Evolutionary conservation across 1,284 basidiomycete species (phyloP).

Genomic region (Sparassis latifolia): DNA sequence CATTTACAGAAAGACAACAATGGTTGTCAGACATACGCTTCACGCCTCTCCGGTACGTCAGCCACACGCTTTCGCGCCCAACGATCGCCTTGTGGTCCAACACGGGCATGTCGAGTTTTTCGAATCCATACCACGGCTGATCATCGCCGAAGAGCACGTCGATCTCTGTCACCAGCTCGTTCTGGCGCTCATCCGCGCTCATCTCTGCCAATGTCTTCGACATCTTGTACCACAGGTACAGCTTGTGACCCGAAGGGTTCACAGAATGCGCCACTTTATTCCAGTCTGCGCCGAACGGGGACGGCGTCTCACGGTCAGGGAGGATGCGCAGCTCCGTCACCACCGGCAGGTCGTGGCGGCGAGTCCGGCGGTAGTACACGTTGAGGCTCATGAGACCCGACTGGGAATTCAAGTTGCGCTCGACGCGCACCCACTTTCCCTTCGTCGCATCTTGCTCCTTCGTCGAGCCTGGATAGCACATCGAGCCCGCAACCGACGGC

Average conservation of each 20-base stretch:
- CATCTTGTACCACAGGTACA: slow-evolving; percentile 72
- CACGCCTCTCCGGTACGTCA: slow-evolving; percentile 59
- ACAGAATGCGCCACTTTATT: slow-evolving; percentile 35
- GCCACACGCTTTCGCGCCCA: slow-evolving; percentile 41
- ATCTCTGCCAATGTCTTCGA: slow-evolving; percentile 57
- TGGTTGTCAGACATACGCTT: slow-evolving; percentile 40
- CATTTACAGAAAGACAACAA: not conserved
- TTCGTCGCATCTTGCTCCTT: slow-evolving; percentile 70
- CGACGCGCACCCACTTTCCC: slow-evolving; percentile 86
- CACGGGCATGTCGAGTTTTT: slow-evolving; percentile 48
- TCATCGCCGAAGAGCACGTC: slow-evolving; percentile 81
- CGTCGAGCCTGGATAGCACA: slow-evolving; percentile 68
- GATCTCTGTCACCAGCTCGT: slow-evolving; percentile 78
- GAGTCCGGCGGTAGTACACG: slow-evolving; percentile 80
- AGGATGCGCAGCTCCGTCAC: slow-evolving; percentile 59
- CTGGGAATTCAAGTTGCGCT: slow-evolving; percentile 68
- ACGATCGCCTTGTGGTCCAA: slow-evolving; percentile 37
- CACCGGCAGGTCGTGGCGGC: slow-evolving; percentile 69
- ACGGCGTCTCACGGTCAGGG: slow-evolving; percentile 41
- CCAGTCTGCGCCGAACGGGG: slow-evolving; percentile 44
- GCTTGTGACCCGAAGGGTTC: slow-evolving; percentile 21
- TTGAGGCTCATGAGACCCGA: slow-evolving; percentile 35
- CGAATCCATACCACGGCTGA: slow-evolving; percentile 79
- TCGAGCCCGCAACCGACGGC: slow-evolving; percentile 23
- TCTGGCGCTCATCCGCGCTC: slow-evolving; percentile 46